Conservation (phyloP, 2,329 filamentous ascomycete species). For the Clonostachys rosea region DNA sequence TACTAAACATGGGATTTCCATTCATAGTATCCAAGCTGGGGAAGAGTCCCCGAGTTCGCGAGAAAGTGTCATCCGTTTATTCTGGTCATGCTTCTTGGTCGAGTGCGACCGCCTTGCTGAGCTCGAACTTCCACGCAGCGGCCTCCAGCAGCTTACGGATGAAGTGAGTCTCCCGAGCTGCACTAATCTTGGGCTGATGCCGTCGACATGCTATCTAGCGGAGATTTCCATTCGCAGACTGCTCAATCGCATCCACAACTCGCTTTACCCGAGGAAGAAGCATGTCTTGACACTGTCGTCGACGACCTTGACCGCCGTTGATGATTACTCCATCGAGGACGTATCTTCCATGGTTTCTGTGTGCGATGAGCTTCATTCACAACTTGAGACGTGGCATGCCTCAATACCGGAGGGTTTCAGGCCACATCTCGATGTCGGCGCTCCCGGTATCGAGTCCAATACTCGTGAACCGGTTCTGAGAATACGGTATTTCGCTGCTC, state of each 20-base stretch:
- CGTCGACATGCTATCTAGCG: conserved; percentile 19
- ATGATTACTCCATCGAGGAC: conserved; percentile 18
- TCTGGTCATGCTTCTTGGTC: conserved; percentile 23
- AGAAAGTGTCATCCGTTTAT: conserved; percentile 14
- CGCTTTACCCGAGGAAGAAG: conserved; percentile 18
- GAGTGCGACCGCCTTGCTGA: conserved; percentile 24
- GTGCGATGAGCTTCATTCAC: conserved; percentile 20
- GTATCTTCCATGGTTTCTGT: conserved; percentile 15
- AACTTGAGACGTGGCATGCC: conserved; percentile 20
- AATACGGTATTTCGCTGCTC: conserved; percentile 22
- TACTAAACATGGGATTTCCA: too few relatives aligned
- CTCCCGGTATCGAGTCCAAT: conserved; percentile 6
- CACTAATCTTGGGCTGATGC: conserved; percentile 13
- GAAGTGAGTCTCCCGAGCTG: conserved; percentile 18
- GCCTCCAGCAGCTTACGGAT: conserved; percentile 20
- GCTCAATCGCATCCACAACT: conserved; percentile 24
- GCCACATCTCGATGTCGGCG: conserved; percentile 12
- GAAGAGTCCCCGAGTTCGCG: conserved; percentile 7
- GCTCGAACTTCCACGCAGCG: conserved; percentile 22
- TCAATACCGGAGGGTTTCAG: conserved; percentile 21
- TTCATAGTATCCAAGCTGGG: conserved; percentile 4
- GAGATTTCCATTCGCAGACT: conserved; percentile 22
- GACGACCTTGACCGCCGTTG: conserved; percentile 12
- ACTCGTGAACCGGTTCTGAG: conserved; percentile 16
- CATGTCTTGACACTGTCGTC: conserved; percentile 13